Evolutionary conservation across 768 basidiomycete genomes (phyloP).

Genomic region (Cubamyces sp.): DNA sequence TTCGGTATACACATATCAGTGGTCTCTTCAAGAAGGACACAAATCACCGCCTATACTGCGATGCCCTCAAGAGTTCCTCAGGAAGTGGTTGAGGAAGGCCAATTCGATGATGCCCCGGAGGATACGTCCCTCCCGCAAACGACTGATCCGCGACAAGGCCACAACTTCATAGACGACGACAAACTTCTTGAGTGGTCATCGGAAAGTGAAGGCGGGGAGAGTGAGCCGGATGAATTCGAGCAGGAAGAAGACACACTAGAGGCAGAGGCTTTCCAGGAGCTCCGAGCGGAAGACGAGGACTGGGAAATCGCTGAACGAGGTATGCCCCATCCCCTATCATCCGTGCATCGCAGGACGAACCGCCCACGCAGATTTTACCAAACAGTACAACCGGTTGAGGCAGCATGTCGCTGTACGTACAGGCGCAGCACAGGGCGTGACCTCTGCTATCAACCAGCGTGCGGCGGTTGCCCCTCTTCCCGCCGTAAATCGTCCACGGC

Average conservation of each 20-base stretch:
- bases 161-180: slow-evolving; percentile 40
- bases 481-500: slow-evolving; percentile 69
- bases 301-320: slow-evolving; percentile 88
- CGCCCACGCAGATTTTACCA: slow-evolving; percentile 83
- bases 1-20: background rate
- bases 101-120: slow-evolving; percentile 65
- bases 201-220: slow-evolving; percentile 39
- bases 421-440: slow-evolving; percentile 64
- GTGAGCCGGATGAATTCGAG: slow-evolving; percentile 44
- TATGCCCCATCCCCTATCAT: slow-evolving; percentile 36
- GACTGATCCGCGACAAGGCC: slow-evolving; percentile 33
- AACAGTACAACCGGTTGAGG: slow-evolving; percentile 93
- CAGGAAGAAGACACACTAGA: slow-evolving; percentile 45
- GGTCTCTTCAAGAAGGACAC: background rate
- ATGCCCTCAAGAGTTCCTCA: background rate
- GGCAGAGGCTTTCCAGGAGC: slow-evolving; percentile 45
- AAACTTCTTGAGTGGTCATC: slow-evolving; percentile 34
- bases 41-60: background rate
- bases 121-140: slow-evolving; percentile 24
- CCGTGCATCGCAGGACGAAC: slow-evolving; percentile 6
- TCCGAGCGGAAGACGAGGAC: slow-evolving; percentile 81
- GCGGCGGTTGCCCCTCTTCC: slow-evolving; percentile 65
- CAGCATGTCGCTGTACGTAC: slow-evolving; percentile 88
- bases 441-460: slow-evolving; percentile 54
- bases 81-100: slow-evolving; percentile 48